A percentile compares a stretch with the other conserved stretches of the same genome.
phyloP scores from a whole-genome alignment of 352 stramenopile genomes.

The Phytophthora melonis region DNA sequence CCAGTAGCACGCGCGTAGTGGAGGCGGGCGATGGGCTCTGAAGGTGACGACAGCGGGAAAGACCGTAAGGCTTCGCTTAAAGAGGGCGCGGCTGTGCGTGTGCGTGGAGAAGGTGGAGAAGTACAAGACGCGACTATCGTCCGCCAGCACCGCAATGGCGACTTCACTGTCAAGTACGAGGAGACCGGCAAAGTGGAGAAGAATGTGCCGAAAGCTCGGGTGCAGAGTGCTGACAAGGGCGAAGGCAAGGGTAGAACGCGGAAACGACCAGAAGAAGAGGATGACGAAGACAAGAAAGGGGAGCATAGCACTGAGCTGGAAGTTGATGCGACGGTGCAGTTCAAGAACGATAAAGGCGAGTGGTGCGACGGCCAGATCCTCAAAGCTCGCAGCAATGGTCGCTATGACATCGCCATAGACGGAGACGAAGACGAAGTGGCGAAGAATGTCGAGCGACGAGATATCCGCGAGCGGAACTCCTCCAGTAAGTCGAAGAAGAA shows the following conservation, averaged over 20 bases:
- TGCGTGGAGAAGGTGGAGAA: conserved; percentile 30
- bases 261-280: conserved; percentile 18
- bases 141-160: conserved; percentile 48
- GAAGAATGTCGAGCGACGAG: conserved; percentile 41
- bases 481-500: conserved; percentile 27
- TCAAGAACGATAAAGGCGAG: conserved; percentile 44
- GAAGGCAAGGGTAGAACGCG: conserved; percentile 17
- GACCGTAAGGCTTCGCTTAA: conserved; percentile 21
- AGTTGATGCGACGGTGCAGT: conserved; percentile 47
- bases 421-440: conserved; percentile 43
- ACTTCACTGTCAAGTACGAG: conserved; percentile 49
- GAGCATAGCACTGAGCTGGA: conserved; percentile 17
- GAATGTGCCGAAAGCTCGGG: conserved; percentile 38
- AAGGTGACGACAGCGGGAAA: conserved; percentile 21
- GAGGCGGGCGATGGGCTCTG: conserved; percentile 22
- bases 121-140: conserved; percentile 36
- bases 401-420: conserved; percentile 58
- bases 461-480: conserved; percentile 33
- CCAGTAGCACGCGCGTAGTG: background rate
- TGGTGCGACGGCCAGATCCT: conserved; percentile 48
- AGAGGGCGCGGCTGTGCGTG: conserved; percentile 20
- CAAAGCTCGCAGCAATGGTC: conserved; percentile 53
- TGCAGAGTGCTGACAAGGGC: conserved; percentile 24
- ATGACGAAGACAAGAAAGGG: conserved; percentile 26
- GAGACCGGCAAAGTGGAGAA: conserved; percentile 46